Evolutionary conservation across 345 rosid species (phyloP), one percentile per base, ranked within the genome.

Genomic region (Lepidium aucheri): DNA sequence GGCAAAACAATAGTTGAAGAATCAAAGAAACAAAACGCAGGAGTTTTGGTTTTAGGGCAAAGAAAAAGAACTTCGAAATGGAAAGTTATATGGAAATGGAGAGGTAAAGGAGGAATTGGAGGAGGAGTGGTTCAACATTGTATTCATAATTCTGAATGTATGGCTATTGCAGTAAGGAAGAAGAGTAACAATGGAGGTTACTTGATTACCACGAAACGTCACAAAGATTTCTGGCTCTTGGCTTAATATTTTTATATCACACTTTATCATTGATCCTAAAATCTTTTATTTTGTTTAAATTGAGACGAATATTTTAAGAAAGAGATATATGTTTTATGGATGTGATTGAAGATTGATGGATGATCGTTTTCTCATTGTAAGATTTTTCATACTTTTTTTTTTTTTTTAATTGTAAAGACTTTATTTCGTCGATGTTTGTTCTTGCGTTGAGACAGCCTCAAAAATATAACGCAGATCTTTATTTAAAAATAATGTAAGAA

Each of bases 151-250:
- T 86, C 99, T 0, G 80, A 69, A 11, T 94, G 99, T 80, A 90
- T 94, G 99, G 95, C 97, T 4, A 76, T 94, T 53, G 97, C 99
- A 4, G 97, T 94, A 15, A 81, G 97, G 77, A 81, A 95, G 58
- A 94, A 90, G 68, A 83, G 86, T 83, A 85, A 86, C 76, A 90
- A 82, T 41, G 99, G 99, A 15, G 99, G 99, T 24, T 94, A 88
- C 66, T 75, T 94, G 82, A 94, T 94, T 76, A 94, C 96, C 77
- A 94, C 99, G 5, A 94, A 88, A 63, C 90, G 96, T 47, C 99
- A 90, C 69, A 94, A 82, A 76, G 99, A 94, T 74, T 94, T 94
- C 79, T 90, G 99, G 99, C 96, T 94, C 56, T 84, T 94, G 73
- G 99, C 99, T 44, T 90, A 61, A 30, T 60, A n/a, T n/a, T n/a